phyloP scores from a whole-genome alignment of 2,329 filamentous ascomycete genomes.

The Pseudofabraea citricarpa region DNA sequence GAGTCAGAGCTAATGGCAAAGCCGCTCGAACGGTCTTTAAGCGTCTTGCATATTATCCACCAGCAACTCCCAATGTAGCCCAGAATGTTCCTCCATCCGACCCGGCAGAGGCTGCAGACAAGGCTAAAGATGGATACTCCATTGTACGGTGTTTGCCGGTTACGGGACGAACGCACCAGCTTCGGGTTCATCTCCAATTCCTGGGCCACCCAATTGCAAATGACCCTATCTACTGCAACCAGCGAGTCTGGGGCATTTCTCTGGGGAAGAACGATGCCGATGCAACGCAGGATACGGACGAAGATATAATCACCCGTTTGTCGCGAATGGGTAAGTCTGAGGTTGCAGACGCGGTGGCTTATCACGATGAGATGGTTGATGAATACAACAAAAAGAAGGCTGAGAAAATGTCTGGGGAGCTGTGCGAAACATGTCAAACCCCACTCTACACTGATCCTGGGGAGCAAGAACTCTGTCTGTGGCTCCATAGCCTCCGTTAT shows the following conservation, averaged over 20 bases:
- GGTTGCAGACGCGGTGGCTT: slow-evolving; percentile 82
- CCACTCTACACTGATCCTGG: slow-evolving; percentile 92
- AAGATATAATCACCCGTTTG: slow-evolving; percentile 82
- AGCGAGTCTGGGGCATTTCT: slow-evolving; percentile 79
- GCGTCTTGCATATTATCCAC: slow-evolving; percentile 84
- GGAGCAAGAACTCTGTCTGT: slow-evolving; percentile 83
- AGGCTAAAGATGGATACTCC: slow-evolving; percentile 74
- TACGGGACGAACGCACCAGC: slow-evolving; percentile 90
- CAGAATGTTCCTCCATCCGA: slow-evolving; percentile 10
- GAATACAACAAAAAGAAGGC: slow-evolving; percentile 86
- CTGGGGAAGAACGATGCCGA: slow-evolving; percentile 67
- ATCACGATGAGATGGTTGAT: slow-evolving; percentile 91
- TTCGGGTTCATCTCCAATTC: slow-evolving; percentile 91
- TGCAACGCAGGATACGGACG: slow-evolving; percentile 68
- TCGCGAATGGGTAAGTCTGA: slow-evolving; percentile 92
- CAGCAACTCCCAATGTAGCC: slow-evolving; percentile 22
- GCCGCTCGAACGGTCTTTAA: slow-evolving; percentile 87
- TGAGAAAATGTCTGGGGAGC: slow-evolving; percentile 85
- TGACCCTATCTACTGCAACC: slow-evolving; percentile 96
- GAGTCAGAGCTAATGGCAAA: slow-evolving; percentile 91
- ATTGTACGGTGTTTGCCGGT: slow-evolving; percentile 91
- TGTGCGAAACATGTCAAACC: slow-evolving; percentile 78
- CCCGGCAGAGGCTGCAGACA: slow-evolving; percentile 9
- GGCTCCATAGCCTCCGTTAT: slow-evolving; percentile 88
- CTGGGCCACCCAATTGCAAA: slow-evolving; percentile 94